A percentile compares a stretch with the other conserved stretches of the same genome.
Conservation (phyloP, 2,329 filamentous ascomycete species). For the Cytospora chrysosperma region DNA sequence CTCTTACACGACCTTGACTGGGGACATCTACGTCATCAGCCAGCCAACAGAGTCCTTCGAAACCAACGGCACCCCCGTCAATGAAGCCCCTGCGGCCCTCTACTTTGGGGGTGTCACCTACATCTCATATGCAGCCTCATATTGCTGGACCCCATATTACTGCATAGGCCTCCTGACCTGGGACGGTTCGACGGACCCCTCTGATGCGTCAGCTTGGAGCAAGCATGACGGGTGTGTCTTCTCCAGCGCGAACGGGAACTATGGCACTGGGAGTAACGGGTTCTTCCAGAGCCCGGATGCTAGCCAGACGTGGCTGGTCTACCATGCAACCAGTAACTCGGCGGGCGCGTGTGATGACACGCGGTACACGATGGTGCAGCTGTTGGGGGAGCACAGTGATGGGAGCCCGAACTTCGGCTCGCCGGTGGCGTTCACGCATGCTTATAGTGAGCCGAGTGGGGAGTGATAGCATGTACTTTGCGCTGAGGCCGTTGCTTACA, state of each 20-base stretch:
- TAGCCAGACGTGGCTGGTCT: constrained; percentile 54
- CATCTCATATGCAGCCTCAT: constrained; percentile 53
- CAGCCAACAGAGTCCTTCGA: constrained; percentile 53
- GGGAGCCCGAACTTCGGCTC: constrained; percentile 52
- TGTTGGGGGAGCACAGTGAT: constrained; percentile 48
- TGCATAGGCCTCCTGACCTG: constrained; percentile 53
- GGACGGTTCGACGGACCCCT: constrained; percentile 50
- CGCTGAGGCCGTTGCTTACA: neutral
- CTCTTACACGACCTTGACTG: constrained; percentile 42
- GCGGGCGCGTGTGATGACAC: constrained; percentile 52
- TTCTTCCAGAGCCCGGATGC: constrained; percentile 59
- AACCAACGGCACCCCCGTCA: constrained; percentile 47
- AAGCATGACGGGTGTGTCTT: constrained; percentile 52
- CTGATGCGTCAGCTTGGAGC: constrained; percentile 44
- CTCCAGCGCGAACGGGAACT: constrained; percentile 54
- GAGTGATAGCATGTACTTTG: neutral
- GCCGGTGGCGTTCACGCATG: constrained; percentile 15
- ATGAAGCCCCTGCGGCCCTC: constrained; percentile 54
- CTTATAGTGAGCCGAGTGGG: constrained; percentile 3
- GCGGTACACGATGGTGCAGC: constrained; percentile 54
- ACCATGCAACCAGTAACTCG: constrained; percentile 51
- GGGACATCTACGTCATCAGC: constrained; percentile 48
- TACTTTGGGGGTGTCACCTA: constrained; percentile 54
- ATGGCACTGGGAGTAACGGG: constrained; percentile 56
- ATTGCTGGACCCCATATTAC: constrained; percentile 57